These are phyloP conservation scores for Hirschfeldia incana DNA, from an alignment of 345 rosid species.

Conservation along the genomic window DNA sequence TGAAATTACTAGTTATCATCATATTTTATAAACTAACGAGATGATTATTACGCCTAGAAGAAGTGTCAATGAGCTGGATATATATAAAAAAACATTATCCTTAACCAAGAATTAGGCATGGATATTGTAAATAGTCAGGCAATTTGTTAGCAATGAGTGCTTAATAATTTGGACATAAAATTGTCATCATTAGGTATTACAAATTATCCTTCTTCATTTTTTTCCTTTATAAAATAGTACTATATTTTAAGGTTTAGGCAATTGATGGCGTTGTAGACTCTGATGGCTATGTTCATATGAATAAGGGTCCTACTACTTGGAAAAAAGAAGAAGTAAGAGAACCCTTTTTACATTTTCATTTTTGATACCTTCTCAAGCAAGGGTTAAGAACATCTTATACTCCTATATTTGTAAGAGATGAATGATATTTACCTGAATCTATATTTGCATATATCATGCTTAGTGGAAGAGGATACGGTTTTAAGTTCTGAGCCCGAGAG, in stretches of 20 bases:
- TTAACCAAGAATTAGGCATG: slow-evolving; percentile 30
- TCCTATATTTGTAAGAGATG: background rate
- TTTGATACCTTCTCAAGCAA: slow-evolving; percentile 30
- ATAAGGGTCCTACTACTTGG: slow-evolving; percentile 30
- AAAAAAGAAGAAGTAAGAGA: background rate
- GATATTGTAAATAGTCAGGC: slow-evolving; percentile 32
- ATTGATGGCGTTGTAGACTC: background rate
- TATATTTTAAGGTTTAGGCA: slow-evolving; percentile 25
- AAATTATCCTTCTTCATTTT: background rate
- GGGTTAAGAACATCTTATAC: background rate
- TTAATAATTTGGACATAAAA: slow-evolving; percentile 30
- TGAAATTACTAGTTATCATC: no score
- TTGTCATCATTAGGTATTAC: slow-evolving; percentile 35
- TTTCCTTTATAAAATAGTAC: slow-evolving; percentile 2
- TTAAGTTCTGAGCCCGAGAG: background rate
- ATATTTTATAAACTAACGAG: background rate
- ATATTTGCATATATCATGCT: background rate
- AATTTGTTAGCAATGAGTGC: slow-evolving; percentile 36
- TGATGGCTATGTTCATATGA: slow-evolving; percentile 31
- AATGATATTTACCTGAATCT: slow-evolving; percentile 7
- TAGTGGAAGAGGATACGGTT: background rate
- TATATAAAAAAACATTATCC: slow-evolving; percentile 22
- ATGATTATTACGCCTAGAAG: slow-evolving; percentile 20
- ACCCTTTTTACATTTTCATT: slow-evolving; percentile 21
- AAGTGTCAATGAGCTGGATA: slow-evolving; percentile 26